Evolutionary conservation across 2,329 filamentous ascomycete genomes (phyloP).

Genomic region (Didymosphaeria variabile): DNA sequence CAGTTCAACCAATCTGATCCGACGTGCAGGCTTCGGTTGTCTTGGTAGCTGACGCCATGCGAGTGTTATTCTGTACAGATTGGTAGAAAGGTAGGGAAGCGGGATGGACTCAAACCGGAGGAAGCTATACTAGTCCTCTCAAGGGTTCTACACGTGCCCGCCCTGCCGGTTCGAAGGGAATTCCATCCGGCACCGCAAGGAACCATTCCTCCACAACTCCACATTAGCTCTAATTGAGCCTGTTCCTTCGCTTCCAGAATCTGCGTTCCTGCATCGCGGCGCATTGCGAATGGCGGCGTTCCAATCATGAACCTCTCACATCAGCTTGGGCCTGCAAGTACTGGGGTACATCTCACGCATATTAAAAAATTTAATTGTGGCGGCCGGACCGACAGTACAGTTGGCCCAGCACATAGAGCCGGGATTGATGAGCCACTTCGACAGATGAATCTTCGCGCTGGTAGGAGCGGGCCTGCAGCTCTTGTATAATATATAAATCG

Average conservation of each 20-base stretch:
- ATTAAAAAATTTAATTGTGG: slow-evolving; percentile 33
- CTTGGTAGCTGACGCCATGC: slow-evolving; percentile 13
- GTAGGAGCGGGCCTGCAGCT: slow-evolving; percentile 18
- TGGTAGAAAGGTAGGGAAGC: slow-evolving; percentile 7
- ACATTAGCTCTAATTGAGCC: slow-evolving; percentile 9
- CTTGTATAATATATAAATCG: slow-evolving; percentile 26
- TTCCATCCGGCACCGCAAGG: slow-evolving; percentile 8
- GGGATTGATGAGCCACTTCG: slow-evolving; percentile 22
- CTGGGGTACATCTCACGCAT: slow-evolving; percentile 31
- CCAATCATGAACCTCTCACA: slow-evolving; percentile 22
- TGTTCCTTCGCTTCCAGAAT: slow-evolving; percentile 16
- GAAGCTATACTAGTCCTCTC: slow-evolving; percentile 8
- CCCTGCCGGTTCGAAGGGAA: slow-evolving; percentile 9
- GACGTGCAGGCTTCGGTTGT: neutral
- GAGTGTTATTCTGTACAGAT: neutral
- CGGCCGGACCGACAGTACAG: slow-evolving; percentile 17
- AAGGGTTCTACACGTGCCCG: neutral
- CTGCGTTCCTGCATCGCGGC: slow-evolving; percentile 8
- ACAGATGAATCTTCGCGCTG: slow-evolving; percentile 22
- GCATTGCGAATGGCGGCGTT: slow-evolving; percentile 1
- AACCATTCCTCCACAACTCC: slow-evolving; percentile 14
- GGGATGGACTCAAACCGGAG: neutral
- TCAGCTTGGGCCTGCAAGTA: slow-evolving; percentile 26
- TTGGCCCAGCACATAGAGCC: slow-evolving; percentile 26
- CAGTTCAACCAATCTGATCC: neutral